Conservation (phyloP, 768 basidiomycete genomes). For the Fistulinella prunicolor region DNA sequence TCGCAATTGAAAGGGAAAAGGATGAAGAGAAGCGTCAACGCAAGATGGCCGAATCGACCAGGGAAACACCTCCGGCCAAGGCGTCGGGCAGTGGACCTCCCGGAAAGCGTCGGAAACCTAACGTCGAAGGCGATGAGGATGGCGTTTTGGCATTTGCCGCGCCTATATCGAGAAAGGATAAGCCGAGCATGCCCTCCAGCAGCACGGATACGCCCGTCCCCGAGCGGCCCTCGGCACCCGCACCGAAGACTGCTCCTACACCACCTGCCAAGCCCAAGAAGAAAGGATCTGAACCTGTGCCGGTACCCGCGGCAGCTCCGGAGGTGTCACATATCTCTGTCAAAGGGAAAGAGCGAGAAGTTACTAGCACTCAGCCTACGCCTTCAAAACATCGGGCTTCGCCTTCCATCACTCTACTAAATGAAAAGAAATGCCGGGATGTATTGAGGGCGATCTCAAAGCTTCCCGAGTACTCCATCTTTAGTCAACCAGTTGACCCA, state of each 20-base stretch:
- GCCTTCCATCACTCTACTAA: slow-evolving; percentile 50
- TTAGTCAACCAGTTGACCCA: slow-evolving; percentile 82
- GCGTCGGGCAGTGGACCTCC: slow-evolving; percentile 37
- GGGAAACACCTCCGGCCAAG: slow-evolving; percentile 37
- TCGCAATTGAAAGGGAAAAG: slow-evolving; percentile 73
- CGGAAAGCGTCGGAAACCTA: slow-evolving; percentile 58
- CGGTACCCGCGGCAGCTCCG: slow-evolving; percentile 16
- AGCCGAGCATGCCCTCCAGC: slow-evolving; percentile 32
- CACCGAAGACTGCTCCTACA: slow-evolving; percentile 24
- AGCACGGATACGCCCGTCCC: slow-evolving; percentile 42
- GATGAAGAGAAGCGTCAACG: slow-evolving; percentile 51
- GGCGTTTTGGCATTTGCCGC: slow-evolving; percentile 62
- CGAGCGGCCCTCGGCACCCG: slow-evolving; percentile 27
- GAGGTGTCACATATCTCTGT: slow-evolving; percentile 40
- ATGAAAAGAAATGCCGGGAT: slow-evolving; percentile 82
- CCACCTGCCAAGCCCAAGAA: slow-evolving; percentile 42
- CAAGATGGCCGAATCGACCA: slow-evolving; percentile 38
- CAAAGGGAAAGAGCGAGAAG: slow-evolving; percentile 79
- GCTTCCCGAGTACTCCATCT: slow-evolving; percentile 68
- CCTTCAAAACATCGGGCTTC: slow-evolving; percentile 40
- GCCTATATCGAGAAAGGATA: slow-evolving; percentile 55
- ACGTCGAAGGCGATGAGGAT: slow-evolving; percentile 47
- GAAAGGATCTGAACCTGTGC: slow-evolving; percentile 32
- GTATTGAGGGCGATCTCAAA: slow-evolving; percentile 58
- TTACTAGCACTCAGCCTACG: slow-evolving; percentile 31